Evolutionary conservation across 352 stramenopile species (phyloP).

Genomic region (Phytophthora brassicae): DNA sequence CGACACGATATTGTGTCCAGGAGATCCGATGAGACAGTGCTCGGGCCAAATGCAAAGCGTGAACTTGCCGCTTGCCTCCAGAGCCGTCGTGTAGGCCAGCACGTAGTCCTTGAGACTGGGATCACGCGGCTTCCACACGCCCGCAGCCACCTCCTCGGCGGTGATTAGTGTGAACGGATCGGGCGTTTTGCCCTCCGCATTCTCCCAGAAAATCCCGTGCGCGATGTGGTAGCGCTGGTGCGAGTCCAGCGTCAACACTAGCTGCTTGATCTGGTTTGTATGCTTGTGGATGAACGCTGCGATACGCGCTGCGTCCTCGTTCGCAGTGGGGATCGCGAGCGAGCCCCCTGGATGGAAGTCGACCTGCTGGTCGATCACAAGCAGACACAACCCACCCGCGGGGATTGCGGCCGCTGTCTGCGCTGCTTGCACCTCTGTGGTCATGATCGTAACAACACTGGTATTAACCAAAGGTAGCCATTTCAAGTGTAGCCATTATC

Average conservation of each 20-base stretch:
- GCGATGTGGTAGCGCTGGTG: conserved; percentile 96
- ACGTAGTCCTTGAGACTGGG: conserved; percentile 81
- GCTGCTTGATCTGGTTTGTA: conserved; percentile 57
- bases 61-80: conserved; percentile 91
- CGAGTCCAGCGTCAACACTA: conserved; percentile 96
- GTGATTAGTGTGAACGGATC: conserved; percentile 94
- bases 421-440: conserved; percentile 32
- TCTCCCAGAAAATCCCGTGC: conserved; percentile 93
- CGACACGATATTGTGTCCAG: conserved; percentile 88
- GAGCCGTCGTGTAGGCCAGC: conserved; percentile 87
- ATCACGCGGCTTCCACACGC: conserved; percentile 60
- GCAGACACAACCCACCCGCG: conserved; percentile 65
- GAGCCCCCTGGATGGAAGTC: conserved; percentile 96
- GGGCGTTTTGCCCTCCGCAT: conserved; percentile 64
- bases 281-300: conserved; percentile 84
- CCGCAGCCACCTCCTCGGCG: conserved; percentile 65
- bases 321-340: conserved; percentile 93
- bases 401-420: conserved; percentile 38
- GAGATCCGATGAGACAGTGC: conserved; percentile 94
- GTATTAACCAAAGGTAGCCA: no score
- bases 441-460: no score
- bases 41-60: conserved; percentile 96
- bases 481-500: conserved; percentile 16
- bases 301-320: conserved; percentile 90
- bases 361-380: conserved; percentile 96